A percentile compares a stretch with the other conserved stretches of the same genome.
Evolutionary conservation across 2,329 filamentous ascomycete species (phyloP).

Genomic region (Akanthomyces muscarius): DNA sequence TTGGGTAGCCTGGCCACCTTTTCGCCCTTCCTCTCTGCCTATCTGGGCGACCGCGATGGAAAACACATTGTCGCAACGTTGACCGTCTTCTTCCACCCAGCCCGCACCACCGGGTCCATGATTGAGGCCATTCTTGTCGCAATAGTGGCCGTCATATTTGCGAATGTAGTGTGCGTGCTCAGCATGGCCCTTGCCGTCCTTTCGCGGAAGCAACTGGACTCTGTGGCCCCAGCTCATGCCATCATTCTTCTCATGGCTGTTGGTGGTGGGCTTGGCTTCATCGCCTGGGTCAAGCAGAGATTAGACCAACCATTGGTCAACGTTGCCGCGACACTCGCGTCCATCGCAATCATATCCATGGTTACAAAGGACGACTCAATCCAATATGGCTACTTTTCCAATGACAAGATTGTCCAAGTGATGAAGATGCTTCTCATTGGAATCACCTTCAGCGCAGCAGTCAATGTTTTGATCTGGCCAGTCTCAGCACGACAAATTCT

Average conservation of each 20-base stretch:
- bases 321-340: conserved; percentile 79
- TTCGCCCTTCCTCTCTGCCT: conserved; percentile 64
- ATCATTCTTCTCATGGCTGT: conserved; percentile 80
- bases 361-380: conserved; percentile 89
- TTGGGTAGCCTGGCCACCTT: conserved; percentile 85
- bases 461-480: conserved; percentile 75
- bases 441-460: conserved; percentile 64
- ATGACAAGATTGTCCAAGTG: conserved; percentile 76
- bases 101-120: conserved; percentile 83
- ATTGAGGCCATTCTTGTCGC: conserved; percentile 77
- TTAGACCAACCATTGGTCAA: conserved; percentile 77
- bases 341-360: conserved; percentile 83
- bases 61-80: conserved; percentile 93
- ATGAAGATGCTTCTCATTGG: conserved; percentile 81
- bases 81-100: conserved; percentile 92
- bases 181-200: conserved; percentile 88
- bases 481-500: conserved; percentile 71
- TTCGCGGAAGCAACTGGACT: conserved; percentile 63
- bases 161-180: conserved; percentile 63
- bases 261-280: conserved; percentile 78
- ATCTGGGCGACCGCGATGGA: conserved; percentile 79
- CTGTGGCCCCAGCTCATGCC: conserved; percentile 69
- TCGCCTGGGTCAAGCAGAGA: conserved; percentile 82
- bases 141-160: conserved; percentile 71
- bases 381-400: conserved; percentile 75